Percentiles rank a stretch among this genome's conserved stretches.
Evolutionary conservation across 306 rosid genomes (phyloP).

Genomic region (Acacia confusa): DNA sequence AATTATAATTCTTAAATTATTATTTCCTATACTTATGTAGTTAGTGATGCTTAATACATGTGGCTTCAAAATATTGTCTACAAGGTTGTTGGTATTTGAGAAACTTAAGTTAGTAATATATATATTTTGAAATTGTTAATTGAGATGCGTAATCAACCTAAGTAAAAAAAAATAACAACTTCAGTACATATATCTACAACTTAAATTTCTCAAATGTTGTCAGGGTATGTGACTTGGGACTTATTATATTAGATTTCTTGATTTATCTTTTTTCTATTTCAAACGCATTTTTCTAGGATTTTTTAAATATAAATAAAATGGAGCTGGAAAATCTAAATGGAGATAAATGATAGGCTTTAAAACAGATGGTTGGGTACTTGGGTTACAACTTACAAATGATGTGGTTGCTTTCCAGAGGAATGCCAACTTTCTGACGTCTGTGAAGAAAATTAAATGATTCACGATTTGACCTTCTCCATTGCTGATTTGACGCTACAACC

Average conservation of each 20-base stretch:
- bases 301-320: background rate
- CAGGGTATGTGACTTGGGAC: fast-evolving
- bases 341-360: constrained; percentile 15
- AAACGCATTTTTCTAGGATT: no score
- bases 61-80: no score
- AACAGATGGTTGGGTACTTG: background rate
- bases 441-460: constrained; percentile 36
- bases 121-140: no score
- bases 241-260: no score
- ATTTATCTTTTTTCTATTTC: no score
- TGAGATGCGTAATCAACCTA: no score
- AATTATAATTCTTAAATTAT: no score
- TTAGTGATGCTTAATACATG: fast-evolving
- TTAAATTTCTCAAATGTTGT: fast-evolving
- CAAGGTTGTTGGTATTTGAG: no score
- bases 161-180: no score
- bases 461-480: constrained; percentile 41
- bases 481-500: constrained; percentile 50
- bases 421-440: constrained; percentile 40
- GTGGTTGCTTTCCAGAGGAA: constrained; percentile 12
- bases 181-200: no score
- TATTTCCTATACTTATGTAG: no score
- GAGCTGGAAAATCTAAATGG: background rate
- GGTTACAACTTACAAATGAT: background rate
- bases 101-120: no score